Percentiles rank a stretch among this genome's conserved stretches.
Conservation (phyloP, 2,329 filamentous ascomycete species). For the Talaromyces islandicus region DNA sequence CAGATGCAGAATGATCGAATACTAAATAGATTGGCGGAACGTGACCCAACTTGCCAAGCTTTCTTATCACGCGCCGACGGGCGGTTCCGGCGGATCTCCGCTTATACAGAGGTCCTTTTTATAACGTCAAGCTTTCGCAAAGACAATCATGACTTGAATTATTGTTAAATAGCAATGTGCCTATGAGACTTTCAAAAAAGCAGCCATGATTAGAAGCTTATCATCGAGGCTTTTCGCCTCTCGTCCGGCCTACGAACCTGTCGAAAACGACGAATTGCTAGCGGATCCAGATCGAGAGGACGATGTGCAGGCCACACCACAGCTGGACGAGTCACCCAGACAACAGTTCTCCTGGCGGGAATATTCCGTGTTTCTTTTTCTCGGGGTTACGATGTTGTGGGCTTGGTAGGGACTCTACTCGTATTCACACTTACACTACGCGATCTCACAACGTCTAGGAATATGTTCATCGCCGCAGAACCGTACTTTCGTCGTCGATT, state of each 20-base stretch:
- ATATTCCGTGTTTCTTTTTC: constrained; percentile 75
- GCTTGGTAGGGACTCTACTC: constrained; percentile 62
- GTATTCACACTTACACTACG: neutral
- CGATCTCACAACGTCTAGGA: constrained; percentile 51
- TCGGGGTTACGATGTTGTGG: constrained; percentile 95
- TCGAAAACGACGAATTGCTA: constrained; percentile 15
- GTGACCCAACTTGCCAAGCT: neutral
- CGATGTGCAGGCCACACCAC: constrained; percentile 1
- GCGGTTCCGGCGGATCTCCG: neutral
- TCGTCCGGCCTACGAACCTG: constrained; percentile 19
- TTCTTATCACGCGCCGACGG: neutral
- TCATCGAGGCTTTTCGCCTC: constrained; percentile 9
- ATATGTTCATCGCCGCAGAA: constrained; percentile 95
- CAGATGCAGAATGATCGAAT: neutral
- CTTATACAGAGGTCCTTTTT: neutral
- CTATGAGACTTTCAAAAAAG: neutral
- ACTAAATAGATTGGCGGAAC: neutral
- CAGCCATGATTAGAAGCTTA: neutral
- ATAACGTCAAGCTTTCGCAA: neutral
- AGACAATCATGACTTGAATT: neutral
- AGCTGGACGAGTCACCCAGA: constrained; percentile 5
- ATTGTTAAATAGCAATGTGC: neutral
- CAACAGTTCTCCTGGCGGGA: constrained; percentile 71
- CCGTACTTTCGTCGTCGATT: constrained; percentile 90
- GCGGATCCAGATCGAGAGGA: constrained; percentile 5